Conservation (phyloP, 768 basidiomycete species). For the Mycena floridula region DNA sequence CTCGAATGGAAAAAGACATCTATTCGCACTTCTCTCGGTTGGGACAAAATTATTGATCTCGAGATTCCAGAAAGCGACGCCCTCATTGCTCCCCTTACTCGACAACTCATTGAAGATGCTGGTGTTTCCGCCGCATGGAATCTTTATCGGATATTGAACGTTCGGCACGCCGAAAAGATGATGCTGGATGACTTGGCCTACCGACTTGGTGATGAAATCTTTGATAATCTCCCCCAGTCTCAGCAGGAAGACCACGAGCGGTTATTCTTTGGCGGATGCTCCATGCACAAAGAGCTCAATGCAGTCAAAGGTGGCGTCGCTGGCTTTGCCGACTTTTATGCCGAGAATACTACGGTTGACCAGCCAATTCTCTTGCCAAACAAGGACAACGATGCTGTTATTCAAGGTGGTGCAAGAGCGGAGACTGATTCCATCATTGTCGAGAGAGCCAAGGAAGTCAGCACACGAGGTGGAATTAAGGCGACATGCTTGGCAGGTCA, state of each 20-base stretch:
- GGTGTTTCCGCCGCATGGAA: too few species aligned
- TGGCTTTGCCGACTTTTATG: slow-evolving; percentile 3
- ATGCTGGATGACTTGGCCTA: background rate
- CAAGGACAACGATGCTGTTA: slow-evolving; percentile 11
- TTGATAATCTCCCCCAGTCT: slow-evolving; percentile 1
- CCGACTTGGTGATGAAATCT: slow-evolving; percentile 6
- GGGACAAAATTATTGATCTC: background rate
- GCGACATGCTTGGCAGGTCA: slow-evolving; percentile 1
- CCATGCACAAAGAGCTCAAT: slow-evolving; percentile 21
- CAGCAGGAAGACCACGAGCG: slow-evolving; percentile 7
- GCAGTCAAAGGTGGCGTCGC: slow-evolving; percentile 10
- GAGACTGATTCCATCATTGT: background rate
- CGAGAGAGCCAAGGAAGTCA: background rate
- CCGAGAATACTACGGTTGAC: background rate
- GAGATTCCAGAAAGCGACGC: background rate
- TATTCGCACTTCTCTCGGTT: background rate
- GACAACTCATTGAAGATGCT: too few species aligned
- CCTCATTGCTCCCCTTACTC: too few species aligned
- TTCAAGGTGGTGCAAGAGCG: background rate
- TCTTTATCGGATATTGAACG: too few species aligned
- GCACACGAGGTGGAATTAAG: slow-evolving; percentile 5
- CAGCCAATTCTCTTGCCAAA: slow-evolving; percentile 2
- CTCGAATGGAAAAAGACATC: background rate
- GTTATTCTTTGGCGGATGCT: slow-evolving; percentile 16
- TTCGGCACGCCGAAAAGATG: background rate